Evolutionary conservation across 163 green algal genomes (phyloP).

Genomic region (Chlamydomonas reinhardtii): DNA sequence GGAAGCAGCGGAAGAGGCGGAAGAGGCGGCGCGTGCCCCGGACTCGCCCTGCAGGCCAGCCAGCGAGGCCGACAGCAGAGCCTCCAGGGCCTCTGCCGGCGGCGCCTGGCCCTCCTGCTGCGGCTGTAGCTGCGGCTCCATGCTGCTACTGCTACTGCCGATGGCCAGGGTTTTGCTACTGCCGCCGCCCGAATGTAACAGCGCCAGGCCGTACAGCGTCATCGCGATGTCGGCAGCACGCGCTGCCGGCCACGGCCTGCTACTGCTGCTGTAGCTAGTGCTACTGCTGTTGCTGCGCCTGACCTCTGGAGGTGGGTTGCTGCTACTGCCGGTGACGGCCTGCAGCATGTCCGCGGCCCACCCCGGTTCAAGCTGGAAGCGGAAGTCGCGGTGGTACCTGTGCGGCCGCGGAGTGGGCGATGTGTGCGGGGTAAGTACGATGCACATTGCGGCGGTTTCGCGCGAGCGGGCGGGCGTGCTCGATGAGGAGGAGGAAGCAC

Average conservation of each 20-base stretch:
- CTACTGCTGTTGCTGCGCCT: too few species aligned
- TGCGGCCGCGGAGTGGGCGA: too few species aligned
- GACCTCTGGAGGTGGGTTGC: too few species aligned
- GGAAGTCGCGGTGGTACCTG: conserved; percentile 44
- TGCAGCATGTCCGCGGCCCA: background rate
- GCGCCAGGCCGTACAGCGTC: conserved; percentile 29
- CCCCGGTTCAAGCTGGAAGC: background rate
- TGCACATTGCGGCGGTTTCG: too few species aligned
- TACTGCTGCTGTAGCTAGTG: too few species aligned
- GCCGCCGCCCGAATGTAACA: background rate
- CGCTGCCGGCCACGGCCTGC: background rate
- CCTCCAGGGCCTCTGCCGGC: background rate
- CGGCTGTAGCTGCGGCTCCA: background rate
- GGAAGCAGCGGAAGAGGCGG: too few species aligned
- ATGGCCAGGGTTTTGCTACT: background rate
- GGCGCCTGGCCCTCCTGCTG: background rate
- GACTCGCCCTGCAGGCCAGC: background rate
- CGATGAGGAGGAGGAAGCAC: too few species aligned
- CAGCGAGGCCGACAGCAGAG: conserved; percentile 1
- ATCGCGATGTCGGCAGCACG: background rate
- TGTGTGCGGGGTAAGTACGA: too few species aligned
- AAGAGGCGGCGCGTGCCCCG: too few species aligned
- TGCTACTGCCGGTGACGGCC: too few species aligned
- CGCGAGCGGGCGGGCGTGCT: too few species aligned
- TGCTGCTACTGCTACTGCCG: background rate